Percentiles rank a stretch among this genome's conserved stretches.
Evolutionary conservation across 2,329 filamentous ascomycete species (phyloP).

Genomic region (Coniosporium tulheliwenetii): DNA sequence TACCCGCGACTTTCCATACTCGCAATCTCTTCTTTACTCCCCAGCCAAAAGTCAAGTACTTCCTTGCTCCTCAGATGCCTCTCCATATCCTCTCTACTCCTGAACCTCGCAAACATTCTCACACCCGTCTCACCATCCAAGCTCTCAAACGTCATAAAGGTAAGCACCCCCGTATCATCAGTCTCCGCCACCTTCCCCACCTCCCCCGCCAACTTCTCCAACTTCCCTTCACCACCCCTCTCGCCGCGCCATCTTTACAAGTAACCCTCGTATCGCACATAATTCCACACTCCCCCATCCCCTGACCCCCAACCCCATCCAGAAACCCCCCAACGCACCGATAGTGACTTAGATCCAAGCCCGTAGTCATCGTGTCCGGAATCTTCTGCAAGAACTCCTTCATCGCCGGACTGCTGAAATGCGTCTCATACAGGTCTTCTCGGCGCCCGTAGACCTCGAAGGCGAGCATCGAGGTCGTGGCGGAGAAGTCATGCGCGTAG

Average conservation of each 20-base stretch:
- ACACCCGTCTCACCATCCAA: slow-evolving; percentile 14
- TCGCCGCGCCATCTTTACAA: slow-evolving; percentile 4
- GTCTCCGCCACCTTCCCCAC: slow-evolving; percentile 1
- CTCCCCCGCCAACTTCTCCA: slow-evolving; percentile 6
- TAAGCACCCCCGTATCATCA: slow-evolving; percentile 8
- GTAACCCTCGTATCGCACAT: slow-evolving; percentile 16
- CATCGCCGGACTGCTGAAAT: slow-evolving; percentile 17
- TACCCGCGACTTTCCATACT: slow-evolving; percentile 16
- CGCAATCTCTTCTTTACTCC: slow-evolving; percentile 10
- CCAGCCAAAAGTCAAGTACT: slow-evolving; percentile 14
- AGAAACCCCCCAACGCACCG: slow-evolving; percentile 13
- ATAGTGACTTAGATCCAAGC: slow-evolving; percentile 20
- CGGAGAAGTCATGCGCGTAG: slow-evolving; percentile 14
- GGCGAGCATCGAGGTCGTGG: slow-evolving; percentile 18
- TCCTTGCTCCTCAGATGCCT: slow-evolving; percentile 10
- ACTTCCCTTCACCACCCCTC: slow-evolving; percentile 4
- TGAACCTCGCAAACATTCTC: slow-evolving; percentile 14
- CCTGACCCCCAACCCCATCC: slow-evolving; percentile 5
- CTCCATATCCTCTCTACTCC: slow-evolving; percentile 12
- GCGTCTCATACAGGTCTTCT: slow-evolving; percentile 17
- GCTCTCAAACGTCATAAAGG: slow-evolving; percentile 14
- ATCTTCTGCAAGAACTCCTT: slow-evolving; percentile 12
- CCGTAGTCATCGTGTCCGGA: slow-evolving; percentile 14
- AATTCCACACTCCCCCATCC: slow-evolving; percentile 10
- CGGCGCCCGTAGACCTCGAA: slow-evolving; percentile 19